phyloP scores from a whole-genome alignment of 225 moss, liverwort and hornwort genomes.

The Polytrichum commune region DNA sequence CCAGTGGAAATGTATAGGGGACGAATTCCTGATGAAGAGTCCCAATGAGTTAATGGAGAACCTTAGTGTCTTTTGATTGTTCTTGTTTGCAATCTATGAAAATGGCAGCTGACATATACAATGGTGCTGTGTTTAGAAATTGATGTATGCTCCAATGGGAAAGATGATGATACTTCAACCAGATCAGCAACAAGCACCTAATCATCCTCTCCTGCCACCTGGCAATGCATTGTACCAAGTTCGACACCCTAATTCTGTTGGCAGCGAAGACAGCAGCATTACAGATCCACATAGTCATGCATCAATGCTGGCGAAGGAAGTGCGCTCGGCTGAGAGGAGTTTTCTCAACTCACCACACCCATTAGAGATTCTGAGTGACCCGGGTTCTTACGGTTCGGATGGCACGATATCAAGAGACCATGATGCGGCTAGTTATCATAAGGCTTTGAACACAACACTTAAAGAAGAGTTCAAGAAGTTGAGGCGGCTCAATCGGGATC shows the following conservation, averaged over 20 bases:
- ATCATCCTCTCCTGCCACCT: conserved; percentile 69
- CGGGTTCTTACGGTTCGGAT: conserved; percentile 63
- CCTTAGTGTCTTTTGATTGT: too few species aligned
- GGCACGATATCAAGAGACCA: conserved; percentile 65
- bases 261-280: conserved; percentile 11
- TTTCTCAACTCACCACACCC: conserved; percentile 78
- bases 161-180: conserved; percentile 71
- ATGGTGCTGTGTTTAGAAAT: conserved; percentile 31
- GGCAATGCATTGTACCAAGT: conserved; percentile 64
- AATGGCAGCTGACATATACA: too few species aligned
- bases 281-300: conserved; percentile 36
- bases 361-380: conserved; percentile 70
- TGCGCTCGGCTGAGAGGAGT: conserved; percentile 65
- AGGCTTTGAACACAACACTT: conserved; percentile 42
- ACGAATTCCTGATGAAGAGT: too few species aligned
- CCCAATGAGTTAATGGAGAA: too few species aligned
- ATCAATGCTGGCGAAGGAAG: conserved; percentile 22
- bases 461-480: conserved; percentile 47
- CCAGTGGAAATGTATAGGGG: too few species aligned
- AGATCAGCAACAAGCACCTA: conserved; percentile 39
- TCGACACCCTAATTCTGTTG: conserved; percentile 45
- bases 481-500: conserved; percentile 55
- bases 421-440: conserved; percentile 45
- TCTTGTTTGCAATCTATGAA: too few species aligned
- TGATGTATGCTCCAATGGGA: conserved; percentile 72